These are phyloP conservation scores for Tuctoria greenei DNA, from an alignment of 176 grass and related monocot genomes.

Conservation along the genomic window DNA sequence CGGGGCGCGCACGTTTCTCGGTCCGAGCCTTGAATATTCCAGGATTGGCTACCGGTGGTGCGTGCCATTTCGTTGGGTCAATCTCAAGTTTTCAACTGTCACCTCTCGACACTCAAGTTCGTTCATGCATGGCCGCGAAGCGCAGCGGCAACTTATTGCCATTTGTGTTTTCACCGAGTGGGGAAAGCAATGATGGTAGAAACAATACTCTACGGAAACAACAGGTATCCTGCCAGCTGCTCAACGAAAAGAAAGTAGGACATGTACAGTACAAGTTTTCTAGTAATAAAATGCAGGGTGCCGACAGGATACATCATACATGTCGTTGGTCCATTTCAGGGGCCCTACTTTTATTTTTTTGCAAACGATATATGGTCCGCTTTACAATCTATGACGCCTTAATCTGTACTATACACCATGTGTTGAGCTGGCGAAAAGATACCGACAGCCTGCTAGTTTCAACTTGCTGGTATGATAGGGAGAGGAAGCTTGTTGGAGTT, in stretches of 20 bases:
- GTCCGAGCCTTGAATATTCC: neutral
- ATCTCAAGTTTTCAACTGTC: neutral
- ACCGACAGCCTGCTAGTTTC: constrained; percentile 12
- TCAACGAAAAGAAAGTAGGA: neutral
- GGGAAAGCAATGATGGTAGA: neutral
- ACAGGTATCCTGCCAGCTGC: neutral
- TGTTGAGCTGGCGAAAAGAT: constrained; percentile 30
- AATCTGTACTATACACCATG: neutral
- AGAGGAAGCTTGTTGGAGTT: neutral
- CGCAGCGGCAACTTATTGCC: neutral
- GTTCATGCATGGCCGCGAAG: neutral
- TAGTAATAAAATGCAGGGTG: neutral
- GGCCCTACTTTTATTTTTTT: neutral
- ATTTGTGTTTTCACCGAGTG: neutral
- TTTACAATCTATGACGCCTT: neutral
- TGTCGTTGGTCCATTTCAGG: neutral
- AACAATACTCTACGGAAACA: neutral
- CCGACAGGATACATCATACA: neutral
- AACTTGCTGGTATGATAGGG: constrained; percentile 11
- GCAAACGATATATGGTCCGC: neutral
- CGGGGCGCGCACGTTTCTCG: neutral
- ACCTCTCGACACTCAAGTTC: neutral
- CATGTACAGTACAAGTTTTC: neutral
- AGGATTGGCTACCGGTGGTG: neutral
- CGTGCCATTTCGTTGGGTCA: neutral